Percentiles rank a stretch among this genome's conserved stretches.
phyloP scores from a whole-genome alignment of 2,329 filamentous ascomycete genomes.

The Dactylellina haptotyla region DNA sequence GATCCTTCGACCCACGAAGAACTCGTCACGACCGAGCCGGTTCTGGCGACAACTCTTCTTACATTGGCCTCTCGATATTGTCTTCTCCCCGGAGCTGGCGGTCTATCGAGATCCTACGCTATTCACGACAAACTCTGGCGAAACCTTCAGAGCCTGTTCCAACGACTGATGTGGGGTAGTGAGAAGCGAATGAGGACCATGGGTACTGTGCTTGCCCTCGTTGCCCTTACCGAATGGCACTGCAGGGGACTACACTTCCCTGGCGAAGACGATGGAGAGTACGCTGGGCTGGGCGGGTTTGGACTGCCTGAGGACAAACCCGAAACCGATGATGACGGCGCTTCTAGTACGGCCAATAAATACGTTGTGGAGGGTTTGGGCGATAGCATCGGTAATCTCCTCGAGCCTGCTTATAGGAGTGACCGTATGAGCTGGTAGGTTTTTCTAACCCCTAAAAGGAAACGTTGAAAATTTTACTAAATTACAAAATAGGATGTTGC shows the following conservation, averaged over 20 bases:
- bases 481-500: slow-evolving; percentile 96
- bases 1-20: slow-evolving; percentile 76
- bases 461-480: slow-evolving; percentile 14
- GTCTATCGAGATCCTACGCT: slow-evolving; percentile 82
- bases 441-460: background rate
- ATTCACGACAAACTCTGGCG: slow-evolving; percentile 97
- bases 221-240: slow-evolving; percentile 97
- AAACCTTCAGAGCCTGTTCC: slow-evolving; percentile 93
- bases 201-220: slow-evolving; percentile 90
- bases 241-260: slow-evolving; percentile 94
- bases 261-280: slow-evolving; percentile 73
- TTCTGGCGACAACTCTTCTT: slow-evolving; percentile 88
- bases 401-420: slow-evolving; percentile 93
- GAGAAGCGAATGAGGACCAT: slow-evolving; percentile 74
- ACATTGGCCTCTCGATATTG: slow-evolving; percentile 91
- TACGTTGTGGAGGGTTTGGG: slow-evolving; percentile 64
- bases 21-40: slow-evolving; percentile 88
- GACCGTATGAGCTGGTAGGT: slow-evolving; percentile 53
- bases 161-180: slow-evolving; percentile 83
- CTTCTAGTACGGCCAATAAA: slow-evolving; percentile 67
- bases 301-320: slow-evolving; percentile 73
- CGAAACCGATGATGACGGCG: slow-evolving; percentile 57
- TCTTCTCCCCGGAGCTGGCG: slow-evolving; percentile 79
- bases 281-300: slow-evolving; percentile 71
- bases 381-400: slow-evolving; percentile 89